These are phyloP conservation scores for Malassezia slooffiae DNA, from an alignment of 1,284 basidiomycete genomes.

Conservation along the genomic window DNA sequence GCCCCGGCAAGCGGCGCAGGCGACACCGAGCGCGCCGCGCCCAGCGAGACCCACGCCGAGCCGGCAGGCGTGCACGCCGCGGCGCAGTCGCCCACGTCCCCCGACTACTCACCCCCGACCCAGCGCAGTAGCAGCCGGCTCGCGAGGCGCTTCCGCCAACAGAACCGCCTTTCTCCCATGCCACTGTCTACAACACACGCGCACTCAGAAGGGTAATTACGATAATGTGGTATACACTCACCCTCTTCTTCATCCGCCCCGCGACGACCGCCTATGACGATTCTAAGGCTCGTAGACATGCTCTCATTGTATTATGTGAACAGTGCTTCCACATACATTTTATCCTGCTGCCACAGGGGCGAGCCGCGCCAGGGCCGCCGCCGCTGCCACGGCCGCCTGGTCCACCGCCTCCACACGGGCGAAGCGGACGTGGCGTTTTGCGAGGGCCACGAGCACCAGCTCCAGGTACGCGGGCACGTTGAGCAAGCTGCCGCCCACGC, in stretches of 20 bases:
- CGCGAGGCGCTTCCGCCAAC: constrained; percentile 13
- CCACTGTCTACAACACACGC: no score
- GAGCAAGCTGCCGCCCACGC: constrained; percentile 1
- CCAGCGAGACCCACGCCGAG: not conserved
- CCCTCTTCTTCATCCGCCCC: no score
- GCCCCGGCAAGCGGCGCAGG: not conserved
- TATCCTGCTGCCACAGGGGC: no score
- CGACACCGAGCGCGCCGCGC: not conserved
- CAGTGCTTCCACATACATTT: no score
- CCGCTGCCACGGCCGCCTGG: not conserved
- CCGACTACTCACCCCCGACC: not conserved
- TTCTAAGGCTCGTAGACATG: no score
- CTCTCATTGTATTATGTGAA: no score
- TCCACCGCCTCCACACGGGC: not conserved
- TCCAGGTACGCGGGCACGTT: not conserved
- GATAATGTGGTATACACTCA: no score
- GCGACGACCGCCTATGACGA: no score
- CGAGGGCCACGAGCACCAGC: not conserved
- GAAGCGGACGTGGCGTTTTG: not conserved
- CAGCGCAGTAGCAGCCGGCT: constrained; percentile 1
- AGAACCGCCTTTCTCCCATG: constrained; percentile 11
- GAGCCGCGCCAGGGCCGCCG: not conserved
- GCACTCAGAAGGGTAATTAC: no score
- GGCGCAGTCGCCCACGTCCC: not conserved
- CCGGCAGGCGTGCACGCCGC: not conserved